A percentile compares a stretch with the other conserved stretches of the same genome.
phyloP scores from a whole-genome alignment of 306 rosid species.

The Fragaria nilgerrensis region DNA sequence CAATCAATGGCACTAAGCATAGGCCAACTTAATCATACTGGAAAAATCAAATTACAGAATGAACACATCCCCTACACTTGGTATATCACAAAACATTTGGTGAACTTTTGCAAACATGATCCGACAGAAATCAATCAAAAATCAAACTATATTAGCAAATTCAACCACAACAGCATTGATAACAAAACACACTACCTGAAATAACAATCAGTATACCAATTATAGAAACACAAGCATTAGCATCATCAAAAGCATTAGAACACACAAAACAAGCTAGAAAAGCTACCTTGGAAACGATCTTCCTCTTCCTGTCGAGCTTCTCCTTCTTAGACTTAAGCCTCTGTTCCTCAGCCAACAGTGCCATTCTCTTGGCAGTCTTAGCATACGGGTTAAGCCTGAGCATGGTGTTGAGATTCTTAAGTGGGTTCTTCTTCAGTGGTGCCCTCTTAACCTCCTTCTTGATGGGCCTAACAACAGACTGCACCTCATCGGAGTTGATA shows the following conservation, averaged over 20 bases:
- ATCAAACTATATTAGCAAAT: neutral
- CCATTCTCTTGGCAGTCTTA: slow-evolving; percentile 48
- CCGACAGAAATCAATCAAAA: neutral
- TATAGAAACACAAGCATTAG: neutral
- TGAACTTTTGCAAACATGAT: neutral
- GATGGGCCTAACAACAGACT: slow-evolving; percentile 40
- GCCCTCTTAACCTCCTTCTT: slow-evolving; percentile 34
- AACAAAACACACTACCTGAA: neutral
- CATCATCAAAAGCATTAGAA: neutral
- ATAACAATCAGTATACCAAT: neutral
- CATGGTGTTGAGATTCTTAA: slow-evolving; percentile 40
- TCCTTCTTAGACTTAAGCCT: slow-evolving; percentile 40
- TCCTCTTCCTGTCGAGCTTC: slow-evolving; percentile 39
- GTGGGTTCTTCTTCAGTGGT: slow-evolving; percentile 37
- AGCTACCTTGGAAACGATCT: slow-evolving; percentile 30
- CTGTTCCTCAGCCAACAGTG: slow-evolving; percentile 37
- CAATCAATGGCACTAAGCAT: neutral
- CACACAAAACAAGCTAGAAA: neutral
- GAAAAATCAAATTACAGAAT: neutral
- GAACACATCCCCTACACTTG: neutral
- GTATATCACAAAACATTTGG: neutral
- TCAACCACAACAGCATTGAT: neutral
- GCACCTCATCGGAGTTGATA: slow-evolving; percentile 38
- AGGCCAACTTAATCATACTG: neutral
- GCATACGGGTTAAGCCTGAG: slow-evolving; percentile 39